A percentile compares a stretch with the other conserved stretches of the same genome.
phyloP scores from a whole-genome alignment of 2,329 filamentous ascomycete genomes.

The Diplodia intermedia region DNA sequence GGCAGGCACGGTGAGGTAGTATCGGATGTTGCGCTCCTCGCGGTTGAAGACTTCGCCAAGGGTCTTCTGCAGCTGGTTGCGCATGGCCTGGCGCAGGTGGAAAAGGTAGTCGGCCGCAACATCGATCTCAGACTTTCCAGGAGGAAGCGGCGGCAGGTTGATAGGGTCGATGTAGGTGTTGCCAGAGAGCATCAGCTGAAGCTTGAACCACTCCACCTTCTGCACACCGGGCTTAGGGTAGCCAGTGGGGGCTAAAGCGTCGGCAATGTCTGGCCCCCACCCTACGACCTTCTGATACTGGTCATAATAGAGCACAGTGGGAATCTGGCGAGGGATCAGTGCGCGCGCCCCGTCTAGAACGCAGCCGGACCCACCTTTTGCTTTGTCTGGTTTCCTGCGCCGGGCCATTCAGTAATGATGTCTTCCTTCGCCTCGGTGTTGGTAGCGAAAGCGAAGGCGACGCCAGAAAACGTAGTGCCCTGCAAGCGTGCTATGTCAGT shows the following conservation, averaged over 20 bases:
- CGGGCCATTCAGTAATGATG: conserved; percentile 99
- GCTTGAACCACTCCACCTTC: conserved; percentile 99
- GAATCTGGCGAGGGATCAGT: conserved; percentile 69
- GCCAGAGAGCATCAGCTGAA: conserved; percentile 97
- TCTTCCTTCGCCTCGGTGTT: conserved; percentile 98
- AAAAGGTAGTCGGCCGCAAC: conserved; percentile 99
- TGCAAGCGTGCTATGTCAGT: conserved; percentile 47
- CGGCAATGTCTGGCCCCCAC: conserved; percentile 97
- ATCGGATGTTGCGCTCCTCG: conserved; percentile 96
- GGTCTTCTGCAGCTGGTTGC: conserved; percentile 92
- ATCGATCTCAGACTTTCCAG: conserved; percentile 98
- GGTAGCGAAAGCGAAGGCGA: conserved; percentile 90
- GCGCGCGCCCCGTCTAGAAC: background rate
- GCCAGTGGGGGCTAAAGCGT: conserved; percentile 93
- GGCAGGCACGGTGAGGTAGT: conserved; percentile 97
- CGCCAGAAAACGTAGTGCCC: conserved; percentile 97
- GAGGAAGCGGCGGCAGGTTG: conserved; percentile 94
- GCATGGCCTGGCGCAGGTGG: conserved; percentile 96
- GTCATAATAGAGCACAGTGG: conserved; percentile 99
- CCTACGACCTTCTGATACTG: conserved; percentile 99
- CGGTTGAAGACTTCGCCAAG: conserved; percentile 96
- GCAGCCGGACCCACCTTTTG: conserved; percentile 76
- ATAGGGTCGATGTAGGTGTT: conserved; percentile 99
- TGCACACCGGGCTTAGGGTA: conserved; percentile 98
- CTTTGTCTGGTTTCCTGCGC: conserved; percentile 95